Evolutionary conservation across 2,329 filamentous ascomycete species (phyloP).

Genomic region (Annulohypoxylon truncatum): DNA sequence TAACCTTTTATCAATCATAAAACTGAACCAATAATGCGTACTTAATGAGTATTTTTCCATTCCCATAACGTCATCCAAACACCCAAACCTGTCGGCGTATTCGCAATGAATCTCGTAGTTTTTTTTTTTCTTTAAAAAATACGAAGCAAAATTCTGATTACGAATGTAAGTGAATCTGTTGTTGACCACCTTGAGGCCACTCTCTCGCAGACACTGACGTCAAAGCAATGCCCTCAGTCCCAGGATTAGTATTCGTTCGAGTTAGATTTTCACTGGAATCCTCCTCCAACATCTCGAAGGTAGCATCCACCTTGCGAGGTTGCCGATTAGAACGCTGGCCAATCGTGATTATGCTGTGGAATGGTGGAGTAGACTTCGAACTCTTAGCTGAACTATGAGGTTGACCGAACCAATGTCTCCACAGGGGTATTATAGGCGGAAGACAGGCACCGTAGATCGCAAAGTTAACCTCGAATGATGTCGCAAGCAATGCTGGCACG

Average conservation of each 20-base stretch:
- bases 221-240: neutral
- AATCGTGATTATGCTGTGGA: constrained; percentile 5
- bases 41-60: neutral
- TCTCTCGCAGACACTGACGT: neutral
- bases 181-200: neutral
- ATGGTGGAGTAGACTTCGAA: neutral
- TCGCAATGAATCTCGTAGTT: too few species aligned
- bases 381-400: neutral
- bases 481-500: neutral
- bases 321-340: neutral
- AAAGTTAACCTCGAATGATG: constrained; percentile 6
- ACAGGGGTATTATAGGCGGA: neutral
- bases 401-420: neutral
- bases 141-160: neutral
- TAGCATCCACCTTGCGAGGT: neutral
- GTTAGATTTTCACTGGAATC: constrained; percentile 3
- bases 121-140: too few species aligned
- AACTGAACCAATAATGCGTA: too few species aligned
- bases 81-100: neutral
- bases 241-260: neutral
- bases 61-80: neutral
- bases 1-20: too few species aligned
- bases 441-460: constrained; percentile 1
- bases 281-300: neutral
- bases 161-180: neutral